phyloP scores from a whole-genome alignment of 1,284 basidiomycete genomes.

The Stereum hirsutum region DNA sequence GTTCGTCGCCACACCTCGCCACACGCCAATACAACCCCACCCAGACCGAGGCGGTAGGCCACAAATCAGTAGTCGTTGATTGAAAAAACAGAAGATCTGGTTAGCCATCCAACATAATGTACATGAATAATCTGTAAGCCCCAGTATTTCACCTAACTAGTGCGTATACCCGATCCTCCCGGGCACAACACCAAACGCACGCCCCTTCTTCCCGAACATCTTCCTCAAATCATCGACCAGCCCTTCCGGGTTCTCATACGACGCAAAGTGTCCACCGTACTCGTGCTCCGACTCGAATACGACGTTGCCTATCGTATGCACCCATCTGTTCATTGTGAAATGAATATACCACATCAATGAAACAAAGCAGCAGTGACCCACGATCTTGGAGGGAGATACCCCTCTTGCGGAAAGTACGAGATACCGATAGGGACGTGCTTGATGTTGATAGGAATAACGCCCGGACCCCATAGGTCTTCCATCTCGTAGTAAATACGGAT shows the following conservation, averaged over 20 bases:
- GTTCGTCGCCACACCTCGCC: no score
- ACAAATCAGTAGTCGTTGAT: no score
- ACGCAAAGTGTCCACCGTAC: constrained; percentile 19
- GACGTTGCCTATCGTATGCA: constrained; percentile 11
- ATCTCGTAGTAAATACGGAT: constrained; percentile 30
- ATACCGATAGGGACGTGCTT: constrained; percentile 20
- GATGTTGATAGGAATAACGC: constrained; percentile 3
- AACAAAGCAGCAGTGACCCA: constrained; percentile 10
- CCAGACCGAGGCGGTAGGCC: no score
- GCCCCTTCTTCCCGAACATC: constrained; percentile 14
- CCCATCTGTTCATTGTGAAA: constrained; percentile 8
- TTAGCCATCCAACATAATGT: no score
- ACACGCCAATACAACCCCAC: no score
- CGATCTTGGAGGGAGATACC: constrained; percentile 15
- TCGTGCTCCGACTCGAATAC: constrained; percentile 15
- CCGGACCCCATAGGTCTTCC: neutral
- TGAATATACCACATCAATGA: neutral
- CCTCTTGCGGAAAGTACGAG: constrained; percentile 24
- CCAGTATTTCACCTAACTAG: no score
- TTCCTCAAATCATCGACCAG: constrained; percentile 15
- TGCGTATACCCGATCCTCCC: constrained; percentile 11
- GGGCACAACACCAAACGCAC: constrained; percentile 8
- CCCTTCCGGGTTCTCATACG: constrained; percentile 14
- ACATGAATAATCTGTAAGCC: no score
- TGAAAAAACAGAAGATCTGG: no score